A percentile compares a stretch with the other conserved stretches of the same genome.
These are phyloP conservation scores for Fragilaria radians DNA, from an alignment of 108 stramenopile species.

Conservation along the genomic window DNA sequence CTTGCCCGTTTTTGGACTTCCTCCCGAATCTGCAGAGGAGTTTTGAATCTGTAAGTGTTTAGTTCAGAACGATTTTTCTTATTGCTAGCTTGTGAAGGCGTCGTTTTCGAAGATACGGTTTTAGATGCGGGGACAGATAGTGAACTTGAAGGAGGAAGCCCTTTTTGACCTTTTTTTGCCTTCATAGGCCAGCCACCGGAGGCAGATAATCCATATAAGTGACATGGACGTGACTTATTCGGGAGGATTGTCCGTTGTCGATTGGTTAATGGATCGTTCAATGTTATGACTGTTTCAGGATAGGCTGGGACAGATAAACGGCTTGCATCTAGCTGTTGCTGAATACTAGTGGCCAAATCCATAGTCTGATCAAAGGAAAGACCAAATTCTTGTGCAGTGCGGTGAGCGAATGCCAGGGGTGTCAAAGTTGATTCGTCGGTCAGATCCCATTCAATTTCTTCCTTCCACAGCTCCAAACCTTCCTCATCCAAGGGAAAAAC, in stretches of 20 bases:
- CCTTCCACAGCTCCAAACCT: slow-evolving; percentile 6
- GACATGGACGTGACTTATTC: neutral
- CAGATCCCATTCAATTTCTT: slow-evolving; percentile 52
- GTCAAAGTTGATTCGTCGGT: slow-evolving; percentile 44
- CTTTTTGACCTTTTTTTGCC: no score
- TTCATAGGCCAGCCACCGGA: neutral
- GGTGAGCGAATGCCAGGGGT: slow-evolving; percentile 42
- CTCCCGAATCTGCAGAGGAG: neutral
- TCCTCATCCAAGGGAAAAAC: slow-evolving; percentile 20
- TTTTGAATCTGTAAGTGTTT: neutral
- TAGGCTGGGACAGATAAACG: neutral
- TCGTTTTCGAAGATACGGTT: neutral
- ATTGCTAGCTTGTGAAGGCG: neutral
- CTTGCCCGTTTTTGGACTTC: slow-evolving; percentile 30
- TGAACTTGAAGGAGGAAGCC: neutral
- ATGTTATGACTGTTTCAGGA: neutral
- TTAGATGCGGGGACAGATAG: neutral
- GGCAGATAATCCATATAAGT: neutral
- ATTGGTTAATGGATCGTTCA: neutral
- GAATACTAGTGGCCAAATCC: slow-evolving; percentile 53
- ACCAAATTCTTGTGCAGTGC: slow-evolving; percentile 53
- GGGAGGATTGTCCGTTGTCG: neutral
- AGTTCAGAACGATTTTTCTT: neutral
- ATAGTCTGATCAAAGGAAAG: slow-evolving; percentile 52
- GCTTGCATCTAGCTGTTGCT: slow-evolving; percentile 47